These are phyloP conservation scores for Morella rubra DNA, from an alignment of 306 rosid species.

Conservation along the genomic window DNA sequence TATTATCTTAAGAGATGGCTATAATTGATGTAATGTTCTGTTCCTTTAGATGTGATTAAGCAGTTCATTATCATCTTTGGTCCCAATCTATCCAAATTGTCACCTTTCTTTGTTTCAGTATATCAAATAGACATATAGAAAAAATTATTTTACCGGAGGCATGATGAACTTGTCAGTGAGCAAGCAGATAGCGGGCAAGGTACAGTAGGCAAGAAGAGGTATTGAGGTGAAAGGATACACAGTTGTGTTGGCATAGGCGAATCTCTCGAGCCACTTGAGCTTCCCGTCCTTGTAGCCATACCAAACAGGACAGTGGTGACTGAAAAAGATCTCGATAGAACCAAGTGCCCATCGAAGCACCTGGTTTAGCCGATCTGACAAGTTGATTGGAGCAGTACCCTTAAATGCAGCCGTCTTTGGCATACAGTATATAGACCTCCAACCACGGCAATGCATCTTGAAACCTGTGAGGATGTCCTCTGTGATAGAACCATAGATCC, in stretches of 20 bases:
- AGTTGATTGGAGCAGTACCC: constrained; percentile 98
- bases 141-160: constrained; percentile 67
- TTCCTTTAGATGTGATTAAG: constrained; percentile 21
- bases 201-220: constrained; percentile 86
- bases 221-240: constrained; percentile 93
- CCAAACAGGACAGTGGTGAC: constrained; percentile 83
- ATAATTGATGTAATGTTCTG: constrained; percentile 18
- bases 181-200: constrained; percentile 90
- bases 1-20: neutral
- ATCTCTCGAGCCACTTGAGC: constrained; percentile 95
- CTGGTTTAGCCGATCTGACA: constrained; percentile 94
- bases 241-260: constrained; percentile 88
- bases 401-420: constrained; percentile 84
- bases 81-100: neutral
- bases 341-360: constrained; percentile 99
- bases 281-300: constrained; percentile 91
- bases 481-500: constrained; percentile 96
- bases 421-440: constrained; percentile 95
- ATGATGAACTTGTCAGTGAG: constrained; percentile 98
- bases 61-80: neutral
- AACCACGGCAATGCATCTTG: constrained; percentile 99
- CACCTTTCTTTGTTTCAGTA: neutral
- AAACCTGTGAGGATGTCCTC: constrained; percentile 95
- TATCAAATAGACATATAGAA: neutral
- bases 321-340: constrained; percentile 94